Percentiles rank a stretch among this genome's conserved stretches.
These are phyloP conservation scores for Termitomyces sp. DNA, from an alignment of 768 basidiomycete species.

Conservation along the genomic window DNA sequence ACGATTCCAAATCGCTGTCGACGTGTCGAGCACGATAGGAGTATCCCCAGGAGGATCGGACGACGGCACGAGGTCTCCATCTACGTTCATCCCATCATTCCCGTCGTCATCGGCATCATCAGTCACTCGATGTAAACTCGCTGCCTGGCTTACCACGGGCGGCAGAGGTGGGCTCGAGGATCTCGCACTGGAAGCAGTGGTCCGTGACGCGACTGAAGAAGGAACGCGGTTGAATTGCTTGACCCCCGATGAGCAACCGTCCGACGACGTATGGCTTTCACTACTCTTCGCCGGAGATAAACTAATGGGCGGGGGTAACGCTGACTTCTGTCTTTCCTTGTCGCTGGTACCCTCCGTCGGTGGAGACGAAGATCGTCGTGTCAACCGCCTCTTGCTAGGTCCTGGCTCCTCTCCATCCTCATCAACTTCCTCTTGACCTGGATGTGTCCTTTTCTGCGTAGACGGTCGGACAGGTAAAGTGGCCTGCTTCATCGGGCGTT, in stretches of 20 bases:
- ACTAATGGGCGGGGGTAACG: background rate
- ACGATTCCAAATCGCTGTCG: conserved; percentile 38
- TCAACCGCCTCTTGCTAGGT: conserved; percentile 3
- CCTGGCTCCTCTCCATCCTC: background rate
- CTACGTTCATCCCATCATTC: conserved; percentile 5
- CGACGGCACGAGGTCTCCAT: background rate
- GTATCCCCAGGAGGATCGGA: background rate
- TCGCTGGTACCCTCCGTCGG: background rate
- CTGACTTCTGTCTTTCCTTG: background rate
- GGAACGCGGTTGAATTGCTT: background rate
- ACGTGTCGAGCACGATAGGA: conserved; percentile 42
- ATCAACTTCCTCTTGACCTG: background rate
- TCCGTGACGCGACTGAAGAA: background rate
- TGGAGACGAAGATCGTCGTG: background rate
- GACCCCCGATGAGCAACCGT: background rate
- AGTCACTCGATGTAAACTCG: background rate
- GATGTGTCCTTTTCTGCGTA: conserved; percentile 7
- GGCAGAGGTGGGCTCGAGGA: background rate
- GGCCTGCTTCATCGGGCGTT: conserved; percentile 14
- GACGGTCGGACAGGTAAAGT: conserved; percentile 9
- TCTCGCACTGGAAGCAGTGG: background rate
- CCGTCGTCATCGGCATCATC: background rate
- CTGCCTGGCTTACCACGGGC: background rate
- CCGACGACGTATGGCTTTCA: too few relatives aligned
- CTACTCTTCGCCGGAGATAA: background rate